phyloP scores from a whole-genome alignment of 495 filamentous ascomycete genomes.

The Apiosordaria backusii region DNA sequence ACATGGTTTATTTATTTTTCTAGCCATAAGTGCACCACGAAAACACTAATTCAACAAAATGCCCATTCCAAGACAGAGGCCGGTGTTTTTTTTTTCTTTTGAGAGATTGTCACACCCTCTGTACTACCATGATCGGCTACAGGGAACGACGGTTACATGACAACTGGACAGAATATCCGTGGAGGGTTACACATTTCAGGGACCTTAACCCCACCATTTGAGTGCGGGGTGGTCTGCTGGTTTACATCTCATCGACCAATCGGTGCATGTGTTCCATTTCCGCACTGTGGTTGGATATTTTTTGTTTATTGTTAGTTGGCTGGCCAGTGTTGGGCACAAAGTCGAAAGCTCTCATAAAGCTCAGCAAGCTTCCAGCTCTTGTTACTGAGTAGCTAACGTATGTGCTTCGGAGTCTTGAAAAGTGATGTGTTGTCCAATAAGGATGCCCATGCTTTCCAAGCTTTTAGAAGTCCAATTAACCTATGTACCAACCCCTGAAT shows the following conservation, averaged over 20 bases:
- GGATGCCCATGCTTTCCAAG: neutral
- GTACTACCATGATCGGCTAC: neutral
- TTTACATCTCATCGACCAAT: neutral
- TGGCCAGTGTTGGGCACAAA: neutral
- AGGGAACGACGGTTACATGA: neutral
- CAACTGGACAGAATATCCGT: neutral
- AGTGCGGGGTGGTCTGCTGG: neutral
- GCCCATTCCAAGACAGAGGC: neutral
- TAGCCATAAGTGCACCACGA: too few relatives aligned
- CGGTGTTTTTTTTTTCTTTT: neutral
- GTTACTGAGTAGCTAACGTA: neutral
- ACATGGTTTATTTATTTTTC: neutral
- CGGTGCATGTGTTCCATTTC: neutral
- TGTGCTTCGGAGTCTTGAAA: neutral
- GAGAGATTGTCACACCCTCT: neutral
- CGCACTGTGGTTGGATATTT: neutral
- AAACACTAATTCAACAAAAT: too few relatives aligned
- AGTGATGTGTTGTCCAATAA: neutral
- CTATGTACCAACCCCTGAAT: neutral
- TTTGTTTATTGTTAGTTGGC: neutral
- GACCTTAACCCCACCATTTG: neutral
- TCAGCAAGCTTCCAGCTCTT: neutral
- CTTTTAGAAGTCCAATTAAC: neutral
- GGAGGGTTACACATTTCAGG: neutral
- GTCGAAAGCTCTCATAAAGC: neutral